Percentiles rank a stretch among this genome's conserved stretches.
phyloP scores from a whole-genome alignment of 495 filamentous ascomycete species.

The Penicillium cosmopolitanum region DNA sequence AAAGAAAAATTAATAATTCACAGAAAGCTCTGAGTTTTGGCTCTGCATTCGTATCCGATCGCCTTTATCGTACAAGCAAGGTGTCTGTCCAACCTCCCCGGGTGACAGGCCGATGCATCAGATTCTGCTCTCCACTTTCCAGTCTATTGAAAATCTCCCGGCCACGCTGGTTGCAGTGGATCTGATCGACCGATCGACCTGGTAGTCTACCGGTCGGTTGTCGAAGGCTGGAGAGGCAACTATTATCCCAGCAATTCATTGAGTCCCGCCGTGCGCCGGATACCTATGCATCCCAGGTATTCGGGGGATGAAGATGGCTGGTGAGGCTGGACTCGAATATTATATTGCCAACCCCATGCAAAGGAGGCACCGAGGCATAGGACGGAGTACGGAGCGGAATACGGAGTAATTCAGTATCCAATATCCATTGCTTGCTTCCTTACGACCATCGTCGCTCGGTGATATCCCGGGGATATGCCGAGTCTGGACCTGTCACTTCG shows the following conservation, averaged over 20 bases:
- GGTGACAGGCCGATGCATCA: conserved; percentile 2
- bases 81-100: conserved; percentile 3
- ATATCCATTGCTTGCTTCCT: neutral
- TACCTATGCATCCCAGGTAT: neutral
- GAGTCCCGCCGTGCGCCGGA: neutral
- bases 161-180: conserved; percentile 15
- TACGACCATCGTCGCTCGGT: neutral
- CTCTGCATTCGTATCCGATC: conserved; percentile 3
- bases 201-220: conserved; percentile 8
- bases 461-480: conserved; percentile 6
- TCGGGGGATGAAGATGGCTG: neutral
- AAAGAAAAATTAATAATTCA: neutral
- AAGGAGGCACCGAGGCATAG: neutral
- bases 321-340: conserved; percentile 1
- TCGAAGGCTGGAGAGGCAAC: conserved; percentile 1
- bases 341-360: neutral
- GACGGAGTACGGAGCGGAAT: too few relatives aligned
- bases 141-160: conserved; percentile 23
- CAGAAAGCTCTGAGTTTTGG: neutral
- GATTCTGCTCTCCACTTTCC: conserved; percentile 6
- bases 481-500: conserved; percentile 26
- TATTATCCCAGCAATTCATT: neutral
- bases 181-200: conserved; percentile 16
- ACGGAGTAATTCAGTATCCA: neutral
- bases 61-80: conserved; percentile 16